phyloP scores from a whole-genome alignment of 208 protist species.

The Leishmania aethiopica region DNA sequence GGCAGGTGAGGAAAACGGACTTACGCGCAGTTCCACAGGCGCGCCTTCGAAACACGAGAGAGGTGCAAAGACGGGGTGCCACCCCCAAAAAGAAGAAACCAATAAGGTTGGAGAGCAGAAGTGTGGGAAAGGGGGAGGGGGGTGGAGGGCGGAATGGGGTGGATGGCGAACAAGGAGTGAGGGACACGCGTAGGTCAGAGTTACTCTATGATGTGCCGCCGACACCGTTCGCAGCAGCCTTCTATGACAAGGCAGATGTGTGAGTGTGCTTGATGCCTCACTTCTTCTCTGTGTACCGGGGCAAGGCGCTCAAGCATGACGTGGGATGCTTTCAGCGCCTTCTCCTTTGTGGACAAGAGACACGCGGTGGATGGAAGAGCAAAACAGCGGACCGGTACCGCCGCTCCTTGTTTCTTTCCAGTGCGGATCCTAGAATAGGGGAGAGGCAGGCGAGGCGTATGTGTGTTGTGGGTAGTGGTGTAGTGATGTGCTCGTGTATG shows the following conservation, averaged over 20 bases:
- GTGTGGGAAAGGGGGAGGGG: not conserved
- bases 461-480: not conserved
- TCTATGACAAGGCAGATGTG: conserved; percentile 1
- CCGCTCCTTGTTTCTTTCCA: not conserved
- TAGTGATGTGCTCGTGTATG: not conserved
- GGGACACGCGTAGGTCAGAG: not conserved
- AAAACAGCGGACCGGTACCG: not conserved
- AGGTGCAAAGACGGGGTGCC: not conserved
- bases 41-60: not conserved
- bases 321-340: not conserved
- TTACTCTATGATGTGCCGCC: not conserved
- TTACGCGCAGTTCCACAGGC: not conserved
- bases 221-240: not conserved
- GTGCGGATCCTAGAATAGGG: not conserved
- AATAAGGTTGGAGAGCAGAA: not conserved
- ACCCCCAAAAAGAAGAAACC: not conserved
- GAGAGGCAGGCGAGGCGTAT: not conserved
- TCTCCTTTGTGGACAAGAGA: not conserved
- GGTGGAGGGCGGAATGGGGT: not conserved
- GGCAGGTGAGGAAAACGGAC: not conserved
- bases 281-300: not conserved
- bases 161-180: not conserved
- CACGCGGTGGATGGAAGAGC: not conserved
- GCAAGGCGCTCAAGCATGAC: not conserved
- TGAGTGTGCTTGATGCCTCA: not conserved